Base-by-base conservation (phyloP, 2,329 filamentous ascomycete genomes). In the Fusarium goolgardi region DNA sequence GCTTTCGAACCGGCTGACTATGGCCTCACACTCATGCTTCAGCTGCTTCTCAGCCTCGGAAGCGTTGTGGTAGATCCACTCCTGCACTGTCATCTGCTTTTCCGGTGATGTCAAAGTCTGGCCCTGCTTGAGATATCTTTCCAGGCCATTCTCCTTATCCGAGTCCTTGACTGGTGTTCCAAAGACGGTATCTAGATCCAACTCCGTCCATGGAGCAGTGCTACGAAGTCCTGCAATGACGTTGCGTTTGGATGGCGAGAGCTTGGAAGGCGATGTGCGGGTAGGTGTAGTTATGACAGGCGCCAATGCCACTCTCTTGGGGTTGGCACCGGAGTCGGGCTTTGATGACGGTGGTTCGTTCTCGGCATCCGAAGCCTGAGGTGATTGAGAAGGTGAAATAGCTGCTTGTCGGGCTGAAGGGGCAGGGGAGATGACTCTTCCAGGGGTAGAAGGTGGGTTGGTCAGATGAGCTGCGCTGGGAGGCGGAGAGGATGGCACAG, bases 41-140 rank as follows among this genome's bases (percentile, higher is more conserved):
- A 99, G 82, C 77, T 89, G 90, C 78, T 90, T 88, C 81, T 98
- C 94, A 0, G 92, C 93, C 75, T 90, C 84, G 63, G 86, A 85
- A 0, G 96, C 96, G 70, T 96, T 94, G 79, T 90, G 87, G 59
- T 89, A 83, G 39, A 99, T 91, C 93, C 95, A 99, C 78, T 97
- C 90, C 77, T 97, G 93, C 0, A 98, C 93, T 7, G 90, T 95
- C 94, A 99, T 97, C 37, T 86, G 83, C 82, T 91, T 94, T 81
- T 98, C 96, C 0, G 89, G 87, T 54, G 86, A 91, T 3, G 87
- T 90, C 54, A 99, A 80, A 16, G 86, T 86, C 1, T 83, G 83
- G 15, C 87, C 88, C 39, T 84, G 82, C 57, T 81, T 83, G 18
- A 90, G 76, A 27, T 88, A 80, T 12, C 80, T 78, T 20, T 81